Base-by-base conservation (phyloP, 2,329 filamentous ascomycete genomes). In the Sclerotiophoma versabilis region DNA sequence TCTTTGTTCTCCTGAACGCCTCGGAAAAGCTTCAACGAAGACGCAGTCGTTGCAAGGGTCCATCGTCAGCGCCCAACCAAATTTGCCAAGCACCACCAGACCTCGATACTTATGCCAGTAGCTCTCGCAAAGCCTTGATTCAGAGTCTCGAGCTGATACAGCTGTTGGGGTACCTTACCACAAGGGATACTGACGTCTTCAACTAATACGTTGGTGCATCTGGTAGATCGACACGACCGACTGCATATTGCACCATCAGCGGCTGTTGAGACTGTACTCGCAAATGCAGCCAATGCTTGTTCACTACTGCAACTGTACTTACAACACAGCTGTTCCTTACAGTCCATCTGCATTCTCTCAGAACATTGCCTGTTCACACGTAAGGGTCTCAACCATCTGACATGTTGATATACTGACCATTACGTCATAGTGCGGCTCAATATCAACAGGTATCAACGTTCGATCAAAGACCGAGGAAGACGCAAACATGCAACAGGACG, bases 401-500 rank as follows among this genome's bases (percentile, higher is more conserved):
- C 45, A 53, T 54, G 42, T 56, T 38, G 19, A 55, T 29, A 19
- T 61, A 66, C 72, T 75, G 46, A 76, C 59, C 23, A 53, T 65
- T 72, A 72, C 71, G 68, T 74, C 67, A 72, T 74, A 81, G 79
- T 80, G 78, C 68, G 77, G 77, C 53, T 65, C 69, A 30, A 67
- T 72, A 49, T 76, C 74, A 34, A 65, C 60, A 17, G 77, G 77
- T 30, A 74, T 81, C 75, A 78, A 79, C 75, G 68, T 73, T 30
- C 69, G 65, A 51, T 58, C 49, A 42, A 70, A 68, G 55, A 60
- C 68, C 52, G 63, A 68, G 49, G 63, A 71, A 48, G 53, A 67
- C 48, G 63, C 61, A 63, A 66, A 61, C 76, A 86, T 89, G 75
- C 83, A 87, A 66, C 87, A 93, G 71, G 90, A 96, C 60, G 92